Base-by-base conservation (phyloP, 176 grass and related monocot species). In the Aegilops umbellulata region DNA sequence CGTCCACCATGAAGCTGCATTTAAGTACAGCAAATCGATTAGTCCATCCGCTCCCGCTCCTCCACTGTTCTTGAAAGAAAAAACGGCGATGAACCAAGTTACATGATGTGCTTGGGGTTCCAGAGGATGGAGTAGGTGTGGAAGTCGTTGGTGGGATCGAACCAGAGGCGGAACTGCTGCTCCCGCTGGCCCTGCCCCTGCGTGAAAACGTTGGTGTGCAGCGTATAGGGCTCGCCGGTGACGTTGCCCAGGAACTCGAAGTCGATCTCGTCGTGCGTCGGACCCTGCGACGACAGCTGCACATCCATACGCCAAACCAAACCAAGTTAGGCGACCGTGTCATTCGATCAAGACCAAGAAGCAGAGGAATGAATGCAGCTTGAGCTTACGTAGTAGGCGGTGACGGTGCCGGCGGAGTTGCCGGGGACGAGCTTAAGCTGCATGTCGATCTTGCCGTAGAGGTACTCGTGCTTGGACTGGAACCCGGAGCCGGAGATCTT, bases 191-290 rank as follows among this genome's bases (percentile, higher is more conserved):
- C 94, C 58, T 94, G 92, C 0, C 94, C 94, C 89, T 89, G 92
- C n/a, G 92, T 86, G 86, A 92, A 97, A 67, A 97, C 95, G 85
- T 97, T 97, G n/a, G 95, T 97, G 92, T 97, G 95, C 34, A 97
- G 61, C 0, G 92, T 97, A 92, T 94, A 97, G 1, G 92, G 95
- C 32, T 92, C 78, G 8, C 95, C 95, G 26, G 60, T 91, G 3
- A 91, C 88, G 74, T 97, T 97, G 6, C 95, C 95, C 20, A 97
- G 84, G 82, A 97, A 97, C 95, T 97, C 95, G 66, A 88, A 97
- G 89, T 97, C 95, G 42, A 97, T 97, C 84, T 97, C 95, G 60
- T 97, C 95, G 69, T 97, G 95, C 4, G 88, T 90, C 47, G 78
- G 26, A 1, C 94, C 94, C 79, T 92, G 91, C 13, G 94, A 97